Conservation (phyloP, 2,329 filamentous ascomycete species). For the Rhinocladiella mackenziei region DNA sequence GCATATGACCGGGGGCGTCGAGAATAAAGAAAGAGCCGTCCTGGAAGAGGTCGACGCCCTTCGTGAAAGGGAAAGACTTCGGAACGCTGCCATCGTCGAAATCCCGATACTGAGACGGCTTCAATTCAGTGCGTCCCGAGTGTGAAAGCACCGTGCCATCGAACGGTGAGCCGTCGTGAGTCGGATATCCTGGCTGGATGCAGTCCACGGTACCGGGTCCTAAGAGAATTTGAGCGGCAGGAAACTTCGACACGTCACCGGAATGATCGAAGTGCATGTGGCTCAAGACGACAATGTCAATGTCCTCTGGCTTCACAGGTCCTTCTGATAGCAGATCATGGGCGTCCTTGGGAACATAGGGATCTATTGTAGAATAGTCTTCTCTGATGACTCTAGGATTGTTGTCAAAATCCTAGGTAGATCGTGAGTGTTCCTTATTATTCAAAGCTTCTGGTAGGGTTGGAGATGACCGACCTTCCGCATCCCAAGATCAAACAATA, state of each 20-base stretch:
- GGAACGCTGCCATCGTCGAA: conserved; percentile 32
- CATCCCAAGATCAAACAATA: conserved; percentile 12
- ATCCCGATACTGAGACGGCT: background rate
- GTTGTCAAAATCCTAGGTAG: conserved; percentile 12
- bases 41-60: conserved; percentile 37
- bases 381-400: conserved; percentile 14
- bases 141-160: conserved; percentile 2
- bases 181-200: background rate
- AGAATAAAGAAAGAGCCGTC: conserved; percentile 40
- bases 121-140: background rate
- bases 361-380: conserved; percentile 10
- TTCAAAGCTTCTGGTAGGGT: background rate
- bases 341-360: conserved; percentile 12
- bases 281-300: conserved; percentile 31
- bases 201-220: background rate
- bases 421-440: no score
- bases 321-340: conserved; percentile 8
- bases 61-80: conserved; percentile 34
- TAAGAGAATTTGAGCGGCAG: background rate
- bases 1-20: conserved; percentile 38
- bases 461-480: conserved; percentile 4
- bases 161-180: background rate
- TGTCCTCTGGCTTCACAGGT: conserved; percentile 17
- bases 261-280: background rate
- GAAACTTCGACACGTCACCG: background rate